Percentiles rank a stretch among this genome's conserved stretches.
These are phyloP conservation scores for Turritis glabra DNA, from an alignment of 345 rosid species.

Conservation along the genomic window DNA sequence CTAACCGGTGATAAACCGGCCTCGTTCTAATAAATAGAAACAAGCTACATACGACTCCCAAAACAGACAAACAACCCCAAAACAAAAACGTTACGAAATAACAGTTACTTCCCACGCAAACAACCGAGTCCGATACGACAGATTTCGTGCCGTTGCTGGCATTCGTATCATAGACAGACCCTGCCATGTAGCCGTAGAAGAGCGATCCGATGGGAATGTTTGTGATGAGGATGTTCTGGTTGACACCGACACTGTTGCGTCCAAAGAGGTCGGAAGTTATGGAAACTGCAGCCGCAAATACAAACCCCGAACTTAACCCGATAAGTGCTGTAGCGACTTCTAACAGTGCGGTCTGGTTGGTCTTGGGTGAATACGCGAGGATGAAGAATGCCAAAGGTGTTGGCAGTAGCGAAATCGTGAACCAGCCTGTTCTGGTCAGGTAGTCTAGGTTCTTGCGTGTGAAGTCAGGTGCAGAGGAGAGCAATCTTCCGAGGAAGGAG, in stretches of 20 bases:
- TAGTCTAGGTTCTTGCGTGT: slow-evolving; percentile 47
- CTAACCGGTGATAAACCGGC: slow-evolving; percentile 73
- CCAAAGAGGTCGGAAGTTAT: slow-evolving; percentile 88
- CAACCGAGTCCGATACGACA: slow-evolving; percentile 24
- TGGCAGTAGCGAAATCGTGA: slow-evolving; percentile 62
- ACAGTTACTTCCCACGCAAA: slow-evolving; percentile 81
- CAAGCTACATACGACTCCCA: slow-evolving; percentile 65
- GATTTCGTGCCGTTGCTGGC: slow-evolving; percentile 27
- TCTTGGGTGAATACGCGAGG: slow-evolving; percentile 53
- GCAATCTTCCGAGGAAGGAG: slow-evolving; percentile 83
- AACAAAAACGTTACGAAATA: slow-evolving; percentile 69
- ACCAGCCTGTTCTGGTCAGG: slow-evolving; percentile 83
- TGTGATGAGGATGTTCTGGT: slow-evolving; percentile 88
- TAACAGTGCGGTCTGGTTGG: slow-evolving; percentile 31
- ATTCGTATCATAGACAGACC: slow-evolving; percentile 59
- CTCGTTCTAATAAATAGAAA: slow-evolving; percentile 76
- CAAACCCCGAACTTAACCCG: slow-evolving; percentile 77
- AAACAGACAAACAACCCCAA: slow-evolving; percentile 79
- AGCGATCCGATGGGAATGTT: slow-evolving; percentile 86
- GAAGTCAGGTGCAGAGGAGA: slow-evolving; percentile 82
- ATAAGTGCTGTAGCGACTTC: slow-evolving; percentile 53
- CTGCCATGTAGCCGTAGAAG: slow-evolving; percentile 81
- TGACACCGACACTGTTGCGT: slow-evolving; percentile 65
- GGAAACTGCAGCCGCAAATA: slow-evolving; percentile 78
- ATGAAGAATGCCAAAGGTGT: slow-evolving; percentile 67